phyloP scores from a whole-genome alignment of 306 rosid species.

The Clitoria ternatea region DNA sequence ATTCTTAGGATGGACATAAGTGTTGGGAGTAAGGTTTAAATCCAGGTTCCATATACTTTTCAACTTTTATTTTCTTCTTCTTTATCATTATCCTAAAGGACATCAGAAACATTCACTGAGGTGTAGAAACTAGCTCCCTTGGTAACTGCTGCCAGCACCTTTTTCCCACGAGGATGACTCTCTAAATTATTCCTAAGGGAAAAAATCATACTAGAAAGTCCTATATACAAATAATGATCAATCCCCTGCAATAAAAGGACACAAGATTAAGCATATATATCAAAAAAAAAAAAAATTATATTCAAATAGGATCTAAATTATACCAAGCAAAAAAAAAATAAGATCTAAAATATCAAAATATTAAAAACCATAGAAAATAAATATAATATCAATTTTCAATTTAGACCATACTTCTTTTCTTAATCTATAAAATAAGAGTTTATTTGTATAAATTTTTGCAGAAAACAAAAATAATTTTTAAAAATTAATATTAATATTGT shows the following conservation, averaged over 20 bases:
- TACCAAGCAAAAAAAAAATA: background rate
- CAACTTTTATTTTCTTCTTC: background rate
- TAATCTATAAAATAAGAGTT: no score
- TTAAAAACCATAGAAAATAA: background rate
- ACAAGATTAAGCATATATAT: background rate
- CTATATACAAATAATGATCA: fast-evolving
- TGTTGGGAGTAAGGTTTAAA: no score
- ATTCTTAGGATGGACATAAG: no score
- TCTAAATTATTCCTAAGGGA: background rate
- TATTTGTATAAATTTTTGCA: no score
- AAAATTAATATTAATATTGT: no score
- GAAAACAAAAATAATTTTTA: no score
- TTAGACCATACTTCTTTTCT: background rate
- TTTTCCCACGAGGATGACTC: slow-evolving; percentile 1
- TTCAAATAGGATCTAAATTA: background rate
- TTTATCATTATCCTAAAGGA: no score
- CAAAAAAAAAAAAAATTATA: no score
- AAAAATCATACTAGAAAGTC: background rate
- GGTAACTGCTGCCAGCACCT: background rate
- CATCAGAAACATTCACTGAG: no score
- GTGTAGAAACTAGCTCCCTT: background rate
- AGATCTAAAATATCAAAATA: background rate
- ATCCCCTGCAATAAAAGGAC: slow-evolving; percentile 2
- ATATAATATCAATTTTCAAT: background rate
- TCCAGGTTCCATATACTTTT: no score